A percentile compares a stretch with the other conserved stretches of the same genome.
Conservation (phyloP, 169 alveolate species). For the Cryptosporidium ryanae region DNA sequence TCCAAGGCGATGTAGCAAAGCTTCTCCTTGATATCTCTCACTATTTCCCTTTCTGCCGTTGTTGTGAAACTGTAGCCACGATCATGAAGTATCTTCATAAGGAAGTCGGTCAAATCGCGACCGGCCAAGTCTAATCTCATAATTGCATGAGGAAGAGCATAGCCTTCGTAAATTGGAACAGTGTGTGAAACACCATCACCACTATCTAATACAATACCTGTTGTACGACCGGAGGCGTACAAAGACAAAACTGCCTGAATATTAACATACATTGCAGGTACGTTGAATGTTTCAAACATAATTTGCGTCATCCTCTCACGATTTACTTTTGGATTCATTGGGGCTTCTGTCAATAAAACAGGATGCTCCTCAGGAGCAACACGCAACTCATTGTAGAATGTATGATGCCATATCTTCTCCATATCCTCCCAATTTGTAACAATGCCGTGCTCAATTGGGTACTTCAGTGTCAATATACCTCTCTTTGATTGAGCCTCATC, state of each 20-base stretch:
- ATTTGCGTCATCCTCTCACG: constrained; percentile 97
- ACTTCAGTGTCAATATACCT: constrained; percentile 95
- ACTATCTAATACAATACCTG: constrained; percentile 98
- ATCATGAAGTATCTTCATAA: constrained; percentile 94
- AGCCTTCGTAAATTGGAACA: constrained; percentile 99
- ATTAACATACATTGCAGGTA: constrained; percentile 97
- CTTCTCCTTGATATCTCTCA: constrained; percentile 98
- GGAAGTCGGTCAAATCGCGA: constrained; percentile 94
- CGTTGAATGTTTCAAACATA: constrained; percentile 98
- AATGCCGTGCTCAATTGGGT: constrained; percentile 99
- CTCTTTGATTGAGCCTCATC: constrained; percentile 98
- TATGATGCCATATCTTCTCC: constrained; percentile 98
- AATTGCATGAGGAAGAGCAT: constrained; percentile 97
- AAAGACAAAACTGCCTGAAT: constrained; percentile 98
- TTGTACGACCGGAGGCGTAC: constrained; percentile 99
- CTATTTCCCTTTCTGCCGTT: constrained; percentile 97
- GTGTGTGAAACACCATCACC: constrained; percentile 99
- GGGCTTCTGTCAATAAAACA: constrained; percentile 97
- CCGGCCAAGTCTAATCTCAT: constrained; percentile 97
- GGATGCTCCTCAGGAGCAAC: constrained; percentile 96
- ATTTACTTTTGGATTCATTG: constrained; percentile 95
- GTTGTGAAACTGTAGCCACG: constrained; percentile 96
- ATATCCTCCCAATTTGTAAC: constrained; percentile 99
- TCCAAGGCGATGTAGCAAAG: constrained; percentile 96
- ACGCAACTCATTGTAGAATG: constrained; percentile 97